A percentile compares a stretch with the other conserved stretches of the same genome.
phyloP scores from a whole-genome alignment of 345 rosid species.

The Hibiscus syriacus region DNA sequence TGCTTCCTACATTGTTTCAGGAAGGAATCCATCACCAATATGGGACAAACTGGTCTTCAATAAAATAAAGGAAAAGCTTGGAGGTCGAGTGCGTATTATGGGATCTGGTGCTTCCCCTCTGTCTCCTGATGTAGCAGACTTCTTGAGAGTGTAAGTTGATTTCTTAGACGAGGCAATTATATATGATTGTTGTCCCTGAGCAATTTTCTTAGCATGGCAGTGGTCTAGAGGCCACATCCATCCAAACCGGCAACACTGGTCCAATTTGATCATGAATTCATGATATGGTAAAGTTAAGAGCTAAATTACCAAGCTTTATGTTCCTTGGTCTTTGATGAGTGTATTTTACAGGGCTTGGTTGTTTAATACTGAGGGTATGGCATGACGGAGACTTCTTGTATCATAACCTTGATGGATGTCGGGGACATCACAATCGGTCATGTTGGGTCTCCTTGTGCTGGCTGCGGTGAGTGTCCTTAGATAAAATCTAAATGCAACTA shows the following conservation, averaged over 20 bases:
- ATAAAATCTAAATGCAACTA: neutral
- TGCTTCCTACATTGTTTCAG: constrained; percentile 26
- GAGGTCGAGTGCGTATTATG: constrained; percentile 71
- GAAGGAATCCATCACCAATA: constrained; percentile 58
- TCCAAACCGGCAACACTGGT: neutral
- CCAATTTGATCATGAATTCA: too few relatives aligned
- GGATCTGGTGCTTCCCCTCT: constrained; percentile 89
- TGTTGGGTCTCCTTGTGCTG: constrained; percentile 79
- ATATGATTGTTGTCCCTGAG: neutral
- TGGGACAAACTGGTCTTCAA: constrained; percentile 88
- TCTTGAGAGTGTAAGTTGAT: constrained; percentile 71
- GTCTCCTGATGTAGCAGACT: constrained; percentile 81
- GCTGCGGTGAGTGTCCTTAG: constrained; percentile 51
- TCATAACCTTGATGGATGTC: constrained; percentile 52
- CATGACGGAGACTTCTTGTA: constrained; percentile 85
- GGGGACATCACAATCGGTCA: constrained; percentile 29
- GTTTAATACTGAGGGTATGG: constrained; percentile 82
- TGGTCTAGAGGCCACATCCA: neutral
- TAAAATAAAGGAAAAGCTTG: constrained; percentile 72
- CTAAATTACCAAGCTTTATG: neutral
- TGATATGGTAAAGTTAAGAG: neutral
- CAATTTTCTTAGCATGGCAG: neutral
- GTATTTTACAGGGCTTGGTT: constrained; percentile 63
- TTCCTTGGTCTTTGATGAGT: neutral
- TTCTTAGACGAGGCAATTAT: neutral